phyloP scores from a whole-genome alignment of 169 alveolate species.

The Plasmodium malariae region DNA sequence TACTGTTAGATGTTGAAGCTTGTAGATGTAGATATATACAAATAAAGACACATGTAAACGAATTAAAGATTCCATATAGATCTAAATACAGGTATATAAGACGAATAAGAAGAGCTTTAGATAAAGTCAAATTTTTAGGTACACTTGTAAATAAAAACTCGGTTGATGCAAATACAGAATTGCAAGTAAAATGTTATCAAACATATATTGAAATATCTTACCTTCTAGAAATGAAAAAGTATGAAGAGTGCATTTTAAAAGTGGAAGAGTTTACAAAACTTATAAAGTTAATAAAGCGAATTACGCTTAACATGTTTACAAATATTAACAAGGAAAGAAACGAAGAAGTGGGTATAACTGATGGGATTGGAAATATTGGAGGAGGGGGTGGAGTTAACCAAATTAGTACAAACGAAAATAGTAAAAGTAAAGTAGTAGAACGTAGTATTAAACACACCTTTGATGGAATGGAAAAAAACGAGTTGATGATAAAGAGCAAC shows the following conservation, averaged over 20 bases:
- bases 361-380: no score
- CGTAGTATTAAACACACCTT: background rate
- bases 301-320: background rate
- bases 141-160: background rate
- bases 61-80: conserved; percentile 51
- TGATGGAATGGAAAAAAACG: background rate
- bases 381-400: background rate
- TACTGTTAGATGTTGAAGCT: conserved; percentile 56
- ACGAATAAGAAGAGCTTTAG: conserved; percentile 41
- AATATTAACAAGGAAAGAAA: background rate
- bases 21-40: conserved; percentile 60
- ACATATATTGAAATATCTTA: conserved; percentile 33
- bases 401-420: background rate
- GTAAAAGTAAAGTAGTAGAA: background rate
- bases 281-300: conserved; percentile 38
- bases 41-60: conserved; percentile 60
- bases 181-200: conserved; percentile 47
- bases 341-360: background rate
- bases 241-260: conserved; percentile 49
- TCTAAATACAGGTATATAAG: conserved; percentile 37
- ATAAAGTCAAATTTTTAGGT: conserved; percentile 23
- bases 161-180: conserved; percentile 53
- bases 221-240: conserved; percentile 42
- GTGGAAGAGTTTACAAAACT: conserved; percentile 34
- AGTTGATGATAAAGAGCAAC: conserved; percentile 17